Conservation (phyloP, 257 asterid species). For the Solanum chiquidenum region DNA sequence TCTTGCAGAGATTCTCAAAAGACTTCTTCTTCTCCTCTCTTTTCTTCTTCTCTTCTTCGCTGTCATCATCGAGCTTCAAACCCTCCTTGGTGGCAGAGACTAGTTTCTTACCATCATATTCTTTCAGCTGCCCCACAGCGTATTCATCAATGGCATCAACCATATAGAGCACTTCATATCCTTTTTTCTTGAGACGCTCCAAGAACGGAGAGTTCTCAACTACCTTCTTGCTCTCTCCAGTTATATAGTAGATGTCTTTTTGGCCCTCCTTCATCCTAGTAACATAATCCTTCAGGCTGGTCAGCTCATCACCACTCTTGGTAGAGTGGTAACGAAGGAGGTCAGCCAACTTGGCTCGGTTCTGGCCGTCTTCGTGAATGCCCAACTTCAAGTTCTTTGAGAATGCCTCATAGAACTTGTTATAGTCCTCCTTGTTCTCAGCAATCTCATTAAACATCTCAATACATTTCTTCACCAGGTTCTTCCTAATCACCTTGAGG, state of each 20-base stretch:
- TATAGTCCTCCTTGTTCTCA: conserved; percentile 72
- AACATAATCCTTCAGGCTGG: conserved; percentile 68
- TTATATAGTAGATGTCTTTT: conserved; percentile 64
- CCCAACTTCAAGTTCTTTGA: conserved; percentile 78
- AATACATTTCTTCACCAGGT: conserved; percentile 73
- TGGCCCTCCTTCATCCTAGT: conserved; percentile 90
- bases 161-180: conserved; percentile 71
- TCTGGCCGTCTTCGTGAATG: conserved; percentile 69
- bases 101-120: conserved; percentile 70
- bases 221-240: conserved; percentile 74
- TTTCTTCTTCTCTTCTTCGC: conserved; percentile 55
- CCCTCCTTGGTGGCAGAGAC: conserved; percentile 81
- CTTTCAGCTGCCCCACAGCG: conserved; percentile 62
- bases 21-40: conserved; percentile 61
- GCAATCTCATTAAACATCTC: conserved; percentile 78
- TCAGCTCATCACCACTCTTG: conserved; percentile 76
- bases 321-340: conserved; percentile 60
- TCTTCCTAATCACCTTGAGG: conserved; percentile 64
- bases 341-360: conserved; percentile 64
- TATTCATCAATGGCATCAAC: conserved; percentile 84
- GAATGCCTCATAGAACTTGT: conserved; percentile 65
- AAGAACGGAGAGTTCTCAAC: conserved; percentile 75
- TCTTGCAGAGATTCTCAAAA: conserved; percentile 63
- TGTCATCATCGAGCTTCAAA: conserved; percentile 59
- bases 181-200: conserved; percentile 72